A percentile compares a stretch with the other conserved stretches of the same genome.
Evolutionary conservation across 345 rosid species (phyloP).

Genomic region (Melaleuca quinquenervia): DNA sequence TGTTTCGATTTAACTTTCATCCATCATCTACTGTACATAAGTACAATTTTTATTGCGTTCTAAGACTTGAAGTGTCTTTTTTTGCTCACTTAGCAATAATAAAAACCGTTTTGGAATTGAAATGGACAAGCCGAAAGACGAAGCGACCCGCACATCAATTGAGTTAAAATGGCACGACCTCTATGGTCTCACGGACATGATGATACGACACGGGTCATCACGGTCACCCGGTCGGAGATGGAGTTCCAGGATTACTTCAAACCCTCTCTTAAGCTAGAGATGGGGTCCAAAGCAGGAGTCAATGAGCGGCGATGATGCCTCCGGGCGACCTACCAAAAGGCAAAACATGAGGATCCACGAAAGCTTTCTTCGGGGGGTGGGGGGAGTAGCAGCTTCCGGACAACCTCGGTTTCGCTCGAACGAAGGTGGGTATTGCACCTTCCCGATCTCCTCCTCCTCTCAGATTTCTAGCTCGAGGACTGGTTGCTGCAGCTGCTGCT

Average conservation of each 20-base stretch:
- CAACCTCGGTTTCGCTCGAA: not conserved
- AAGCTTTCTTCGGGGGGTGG: not conserved
- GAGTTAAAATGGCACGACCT: not conserved
- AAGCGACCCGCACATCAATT: not conserved
- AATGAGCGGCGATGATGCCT: not conserved
- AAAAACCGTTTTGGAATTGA: not conserved
- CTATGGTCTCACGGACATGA: too few relatives aligned
- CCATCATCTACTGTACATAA: not conserved
- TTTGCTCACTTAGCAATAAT: fast-evolving
- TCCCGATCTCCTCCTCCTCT: not conserved
- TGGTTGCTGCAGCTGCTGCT: not conserved
- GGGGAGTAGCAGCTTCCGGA: not conserved
- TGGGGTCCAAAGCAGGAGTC: not conserved
- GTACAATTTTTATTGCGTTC: not conserved
- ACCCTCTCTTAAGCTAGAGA: not conserved
- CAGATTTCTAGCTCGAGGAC: not conserved
- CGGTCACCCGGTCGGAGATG: not conserved
- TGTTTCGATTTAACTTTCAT: not conserved
- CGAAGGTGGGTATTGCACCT: too few relatives aligned
- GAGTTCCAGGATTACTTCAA: not conserved
- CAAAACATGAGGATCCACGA: not conserved
- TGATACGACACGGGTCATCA: not conserved
- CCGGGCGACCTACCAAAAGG: not conserved
- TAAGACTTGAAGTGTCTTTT: not conserved
- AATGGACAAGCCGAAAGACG: not conserved